Evolutionary conservation across 345 rosid genomes (phyloP).

Genomic region (Cardamine chenopodiifolia): DNA sequence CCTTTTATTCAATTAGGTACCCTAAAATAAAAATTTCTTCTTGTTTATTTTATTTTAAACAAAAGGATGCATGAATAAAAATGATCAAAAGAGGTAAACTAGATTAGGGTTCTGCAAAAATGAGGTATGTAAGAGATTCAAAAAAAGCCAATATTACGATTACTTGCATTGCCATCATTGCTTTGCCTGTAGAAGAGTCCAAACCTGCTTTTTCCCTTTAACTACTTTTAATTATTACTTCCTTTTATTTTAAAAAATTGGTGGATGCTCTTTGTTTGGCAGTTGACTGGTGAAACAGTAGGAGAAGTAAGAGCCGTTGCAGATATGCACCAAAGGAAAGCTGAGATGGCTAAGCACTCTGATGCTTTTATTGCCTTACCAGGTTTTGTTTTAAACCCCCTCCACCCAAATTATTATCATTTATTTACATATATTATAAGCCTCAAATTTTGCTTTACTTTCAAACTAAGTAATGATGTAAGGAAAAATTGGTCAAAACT

Average conservation of each 20-base stretch:
- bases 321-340: slow-evolving; percentile 99
- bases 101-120: slow-evolving; percentile 36
- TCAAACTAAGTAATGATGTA: slow-evolving; percentile 39
- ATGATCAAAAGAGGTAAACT: slow-evolving; percentile 25
- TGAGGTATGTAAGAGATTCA: slow-evolving; percentile 9
- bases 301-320: slow-evolving; percentile 99
- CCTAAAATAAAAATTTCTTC: slow-evolving; percentile 24
- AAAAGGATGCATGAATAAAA: slow-evolving; percentile 17
- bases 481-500: slow-evolving; percentile 31
- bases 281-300: slow-evolving; percentile 99
- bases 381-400: slow-evolving; percentile 61
- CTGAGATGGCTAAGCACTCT: slow-evolving; percentile 99
- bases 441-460: slow-evolving; percentile 24
- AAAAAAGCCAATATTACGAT: slow-evolving; percentile 28
- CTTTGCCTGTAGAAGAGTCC: slow-evolving; percentile 50
- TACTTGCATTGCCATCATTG: slow-evolving; percentile 45
- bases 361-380: slow-evolving; percentile 99
- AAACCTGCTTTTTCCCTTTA: slow-evolving; percentile 43
- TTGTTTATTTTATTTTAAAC: neutral
- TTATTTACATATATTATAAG: neutral
- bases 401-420: slow-evolving; percentile 41
- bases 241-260: slow-evolving; percentile 13
- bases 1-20: neutral
- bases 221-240: slow-evolving; percentile 42
- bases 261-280: slow-evolving; percentile 41